Evolutionary conservation across 2,329 filamentous ascomycete genomes (phyloP), one percentile per base, ranked within the genome.

Genomic region (Stemphylium lycopersici): DNA sequence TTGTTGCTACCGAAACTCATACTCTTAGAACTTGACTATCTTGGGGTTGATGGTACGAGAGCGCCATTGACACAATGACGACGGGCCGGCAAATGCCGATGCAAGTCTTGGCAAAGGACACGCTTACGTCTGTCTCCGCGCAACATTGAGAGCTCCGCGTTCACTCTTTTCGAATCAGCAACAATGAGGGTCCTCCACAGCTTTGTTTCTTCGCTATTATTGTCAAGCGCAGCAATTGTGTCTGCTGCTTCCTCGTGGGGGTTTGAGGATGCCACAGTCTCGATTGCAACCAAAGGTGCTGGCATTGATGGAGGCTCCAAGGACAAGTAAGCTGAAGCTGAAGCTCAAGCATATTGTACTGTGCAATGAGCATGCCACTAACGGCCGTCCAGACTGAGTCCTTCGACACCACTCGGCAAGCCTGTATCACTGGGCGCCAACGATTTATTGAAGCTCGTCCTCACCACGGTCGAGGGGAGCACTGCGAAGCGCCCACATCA

Each of bases 401-500:
- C 76, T 20, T 83, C 83, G 58, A 80, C 83, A 7, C 83, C 86
- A 15, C 80, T 93, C 59, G 78, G 84, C 47, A 85, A 85, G 44
- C 77, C 87, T 11, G 73, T 97, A 37, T 76, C 81, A 10, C 80
- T 98, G 58, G 85, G 86, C 58, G 77, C 82, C 48, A 75, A 84
- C 48, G 92, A 96, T 71, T 86, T 87, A 37, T 81, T 98, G 70
- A 96, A 95, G 80, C 79, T 99, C 63, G 78, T 87, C 63, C 79
- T 99, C 68, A 96, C 91, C 31, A 84, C 91, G 7, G 89, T 89
- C 73, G 91, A 96, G 70, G 87, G 85, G 71, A 87, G 87, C 77
- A 88, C 87, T 66, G 83, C 85, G 41, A 93, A 92, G 82, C 87
- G 90, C 62, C 91, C 95, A 66, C 95, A 99, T 77, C 95, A 99